Base-by-base conservation (phyloP, 2,329 filamentous ascomycete genomes). In the Sarocladium strictum region DNA sequence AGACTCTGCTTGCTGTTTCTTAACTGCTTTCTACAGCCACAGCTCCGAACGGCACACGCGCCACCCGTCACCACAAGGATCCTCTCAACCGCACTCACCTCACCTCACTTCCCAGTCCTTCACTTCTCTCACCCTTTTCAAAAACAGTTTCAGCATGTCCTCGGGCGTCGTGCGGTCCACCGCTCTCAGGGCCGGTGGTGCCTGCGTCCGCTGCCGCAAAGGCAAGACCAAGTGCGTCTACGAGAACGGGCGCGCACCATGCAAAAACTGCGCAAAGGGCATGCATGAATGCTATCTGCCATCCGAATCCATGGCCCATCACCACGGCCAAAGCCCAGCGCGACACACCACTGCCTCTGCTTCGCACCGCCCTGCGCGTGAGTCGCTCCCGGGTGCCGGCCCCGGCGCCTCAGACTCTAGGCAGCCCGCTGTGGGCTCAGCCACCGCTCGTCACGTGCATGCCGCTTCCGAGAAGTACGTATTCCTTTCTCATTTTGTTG, bases 141-240 rank as follows among this genome's bases (percentile, higher is more conserved):
- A 43, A 21, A 32, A 41, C 17, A n/a, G n/a, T 32, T 15, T 26
- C 47, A 27, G 12, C 53, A 56, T 58, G 57, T 55, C 56, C 50
- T 69, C 76, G 55, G 72, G 65, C 62, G 67, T 77, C 59, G 75
- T 79, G 63, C 77, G 80, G 69, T 77, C 77, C 62, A 83, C 80
- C 60, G 80, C 80, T 67, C 77, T 83, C 54, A 75, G 80, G 64
- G 80, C 80, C 66, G 80, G 80, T 64, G 80, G 79, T 62, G 80
- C 80, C 62, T 84, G 80, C 60, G 80, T 83, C 60, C 79, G 80
- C 67, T 84, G 80, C 68, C 79, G 80, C 66, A 84, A 83, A 65
- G 80, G 80, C 69, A 84, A 84, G 68, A 84, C 80, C 53, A 83
- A 83, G 63, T 84, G 80, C 58, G 80, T 83, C 62, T 84, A 84